Percentiles rank a stretch among this genome's conserved stretches.
Evolutionary conservation across 148 eudicot species (phyloP).

Genomic region (Dianthus caryophyllus): DNA sequence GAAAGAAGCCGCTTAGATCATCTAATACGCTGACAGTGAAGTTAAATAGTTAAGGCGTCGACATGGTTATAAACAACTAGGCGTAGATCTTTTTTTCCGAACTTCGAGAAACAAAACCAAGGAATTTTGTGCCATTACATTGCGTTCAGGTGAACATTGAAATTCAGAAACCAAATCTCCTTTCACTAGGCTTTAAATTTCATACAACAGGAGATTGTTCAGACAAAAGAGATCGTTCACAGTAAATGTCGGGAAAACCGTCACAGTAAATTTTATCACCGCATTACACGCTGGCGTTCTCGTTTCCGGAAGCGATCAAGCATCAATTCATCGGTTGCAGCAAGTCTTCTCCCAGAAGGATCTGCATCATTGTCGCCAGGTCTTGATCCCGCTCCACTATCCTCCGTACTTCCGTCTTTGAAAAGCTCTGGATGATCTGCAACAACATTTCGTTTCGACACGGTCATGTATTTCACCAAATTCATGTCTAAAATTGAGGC

Average conservation of each 20-base stretch:
- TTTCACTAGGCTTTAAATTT: background rate
- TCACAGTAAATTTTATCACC: slow-evolving; percentile 42
- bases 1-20: no score
- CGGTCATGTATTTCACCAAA: background rate
- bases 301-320: slow-evolving; percentile 90
- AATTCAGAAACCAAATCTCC: background rate
- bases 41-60: no score
- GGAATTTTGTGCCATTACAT: no score
- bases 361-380: slow-evolving; percentile 43
- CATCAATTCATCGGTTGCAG: slow-evolving; percentile 91
- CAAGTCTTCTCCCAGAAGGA: slow-evolving; percentile 61
- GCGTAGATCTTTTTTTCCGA: no score
- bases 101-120: no score
- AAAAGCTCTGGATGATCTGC: slow-evolving; percentile 85
- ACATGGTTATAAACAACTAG: no score
- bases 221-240: background rate
- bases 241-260: background rate
- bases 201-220: background rate
- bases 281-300: slow-evolving; percentile 89
- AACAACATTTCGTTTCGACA: slow-evolving; percentile 16
- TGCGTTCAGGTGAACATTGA: background rate
- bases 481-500: background rate
- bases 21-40: no score
- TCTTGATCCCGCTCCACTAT: slow-evolving; percentile 41
- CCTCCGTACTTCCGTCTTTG: slow-evolving; percentile 56